Base-by-base conservation (phyloP, 257 asterid genomes). In the Solanum sejunctum region DNA sequence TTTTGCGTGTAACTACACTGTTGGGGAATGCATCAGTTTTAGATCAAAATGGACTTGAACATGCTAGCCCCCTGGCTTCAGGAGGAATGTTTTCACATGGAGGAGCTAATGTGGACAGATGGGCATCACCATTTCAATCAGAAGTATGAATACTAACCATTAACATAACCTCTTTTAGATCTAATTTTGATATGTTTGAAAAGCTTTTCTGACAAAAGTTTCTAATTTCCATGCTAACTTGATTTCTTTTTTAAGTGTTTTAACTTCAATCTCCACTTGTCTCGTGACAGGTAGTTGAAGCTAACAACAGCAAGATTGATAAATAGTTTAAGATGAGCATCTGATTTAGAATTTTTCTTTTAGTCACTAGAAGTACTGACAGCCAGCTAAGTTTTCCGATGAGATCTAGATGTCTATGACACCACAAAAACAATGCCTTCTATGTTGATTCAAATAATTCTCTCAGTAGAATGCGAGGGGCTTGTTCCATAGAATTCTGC, bases 131-230 rank as follows among this genome's bases (percentile, higher is more conserved):
- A n/a, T 92, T 94, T 91, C 99, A 94, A 92, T 94, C 99, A 88
- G 99, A 97, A 92, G 99, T 97, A 97, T 89, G 99, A 98, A 97
- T 97, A 92, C 98, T 94, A 91, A 95, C 99, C 92, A 90, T 92
- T 97, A 92, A 94, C 99, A 94, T 93, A 91, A 97, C 98, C 90
- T 90, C 89, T 89, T 88, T 88, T 92, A 86, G 91, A 90, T 93
- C 97, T 91, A 89, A 91, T 96, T 92, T 60, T 88, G 87, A 36
- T 90, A 86, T 85, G 89, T 91, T 90, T 82, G 70, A 88, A 91
- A 88, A 89, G 92, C 85, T 82, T 88, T 86, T 83, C 86, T 82
- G 85, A 91, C 92, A 79, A 71, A 87, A 66, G 63, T 43, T 80
- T 84, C 77, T 84, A 81, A 81, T 71, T 88, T 82, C 79, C 86